Base-by-base conservation (phyloP, 2,329 filamentous ascomycete genomes). In the Aspergillus ruber region DNA sequence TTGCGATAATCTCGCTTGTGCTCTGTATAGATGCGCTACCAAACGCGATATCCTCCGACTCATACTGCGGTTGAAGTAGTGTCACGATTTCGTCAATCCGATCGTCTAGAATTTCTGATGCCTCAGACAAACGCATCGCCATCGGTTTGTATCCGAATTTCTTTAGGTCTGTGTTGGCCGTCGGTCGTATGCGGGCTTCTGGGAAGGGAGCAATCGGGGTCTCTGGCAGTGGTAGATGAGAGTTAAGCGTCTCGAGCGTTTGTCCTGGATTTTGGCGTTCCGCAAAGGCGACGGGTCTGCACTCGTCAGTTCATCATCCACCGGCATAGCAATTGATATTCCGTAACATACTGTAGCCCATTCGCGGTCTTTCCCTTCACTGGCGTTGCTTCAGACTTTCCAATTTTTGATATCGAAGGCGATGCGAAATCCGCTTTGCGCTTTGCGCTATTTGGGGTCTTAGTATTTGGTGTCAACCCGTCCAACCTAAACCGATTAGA, bases 41-140 rank as follows among this genome's bases (percentile, higher is more conserved):
- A 65, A 98, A 94, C 0, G 82, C 85, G 15, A 81, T 79, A 50
- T 93, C 85, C 15, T 93, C 87, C 5, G 95, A 74, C 12, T 80
- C 75, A 67, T 95, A 81, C 55, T 90, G 76, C 47, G 85, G 80
- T 68, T 88, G 83, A 4, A 95, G 76, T 1, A 90, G 68, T n/a
- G 75, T 72, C 50, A 82, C 78, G 60, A 96, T 95, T 53, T 90
- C 89, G 59, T 97, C 90, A 72, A 98, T 96, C 58, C 90, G 80
- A 68, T 97, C 91, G 69, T 98, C 93, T 6, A 97, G 78, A 40
- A 95, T 88, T 66, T 95, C 90, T 4, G 91, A 95, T 0, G 89
- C 84, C 65, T 96, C 90, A 4, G 88, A 90, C 6, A 93, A 77
- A 62, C 95, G 95, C 90, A 97, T 95, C 2, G 88, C 86, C 76